Evolutionary conservation across 116 monocot genomes (phyloP), one percentile per base, ranked within the genome.

Genomic region (Cymodocea nodosa): DNA sequence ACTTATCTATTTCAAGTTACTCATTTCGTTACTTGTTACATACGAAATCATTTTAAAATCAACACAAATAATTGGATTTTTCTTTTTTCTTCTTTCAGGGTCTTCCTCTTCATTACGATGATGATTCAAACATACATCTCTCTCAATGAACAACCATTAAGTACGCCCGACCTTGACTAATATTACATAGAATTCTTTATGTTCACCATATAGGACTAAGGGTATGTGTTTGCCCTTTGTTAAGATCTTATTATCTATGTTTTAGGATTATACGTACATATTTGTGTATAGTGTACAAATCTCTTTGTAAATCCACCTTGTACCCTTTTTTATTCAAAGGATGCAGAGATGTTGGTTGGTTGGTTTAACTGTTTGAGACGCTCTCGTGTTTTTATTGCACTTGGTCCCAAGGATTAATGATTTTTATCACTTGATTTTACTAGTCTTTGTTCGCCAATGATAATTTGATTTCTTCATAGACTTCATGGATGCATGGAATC

Each of bases 61-160:
- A 4, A 37, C 37, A 52, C 52, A 16, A 18, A 52, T 52, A 16
- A 16, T 16, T 60, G 25, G 19, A n/a, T n/a, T n/a, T n/a, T n/a
- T n/a, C n/a, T 67, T 52, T 66, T 14, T 16, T 25, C 35, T 65
- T 51, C 6, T 52, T 53, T 50, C 57, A 68, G 68, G 68, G 68
- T n/a, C 52, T 68, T 20, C 17, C 56, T n/a, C n/a, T n/a, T n/a
- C n/a, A n/a, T 68, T 39, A 71, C 34, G 82, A 80, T 66, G 92
- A 92, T 71, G 90, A 86, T 79, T 73, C 83, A n/a, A 60, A 79
- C 87, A 50, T 92, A 92, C 72, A 85, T 77, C 6, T 65, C 82
- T n/a, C 74, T 87, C 75, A 83, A 79, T 58, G 92, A 87, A 73
- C 69, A 87, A 39, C 68, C 68, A 72, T 69, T 84, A 70, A 80